Evolutionary conservation across 2,329 filamentous ascomycete genomes (phyloP), one percentile per base, ranked within the genome.

Genomic region (Trichophyton schoenleinii): DNA sequence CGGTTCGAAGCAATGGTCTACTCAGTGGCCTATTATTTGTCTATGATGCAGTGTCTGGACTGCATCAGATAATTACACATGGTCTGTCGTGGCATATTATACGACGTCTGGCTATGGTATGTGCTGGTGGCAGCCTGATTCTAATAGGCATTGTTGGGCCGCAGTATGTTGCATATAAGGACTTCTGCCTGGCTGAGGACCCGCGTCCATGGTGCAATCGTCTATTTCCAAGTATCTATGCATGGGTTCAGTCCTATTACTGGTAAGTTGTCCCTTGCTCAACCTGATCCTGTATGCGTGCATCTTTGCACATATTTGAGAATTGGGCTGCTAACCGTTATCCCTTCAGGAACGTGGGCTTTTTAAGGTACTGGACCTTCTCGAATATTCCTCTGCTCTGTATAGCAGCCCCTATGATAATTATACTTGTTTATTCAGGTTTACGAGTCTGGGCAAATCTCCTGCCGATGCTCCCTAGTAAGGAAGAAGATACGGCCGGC

Each of bases 301-400:
- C n/a, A 2, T n/a, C n/a, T 18, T 18, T 6, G 13, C 18, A 7
- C 49, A 31, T n/a, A 25, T 15, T 20, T 31, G 34, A 22, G 5
- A 25, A 57, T 28, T 55, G 9, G n/a, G 52, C 4, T n/a, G 38
- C 41, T 41, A 36, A 59, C 64, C 62, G 11, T 25, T 63, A 62
- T 64, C 66, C 67, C 70, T 48, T 57, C 22, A 96, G 91, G 94
- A 86, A 92, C 68, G 85, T 88, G 59, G 94, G 94, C 0, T 87
- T 95, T 66, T 81, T 97, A 59, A 82, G 82, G 63, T 99, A 99
- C 77, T 99, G 94, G 94, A 95, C 86, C 0, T 65, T 87, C 0
- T 84, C 87, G 4, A 96, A 99, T 70, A 70, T 94, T 8, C 94
- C 94, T 0, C 80, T 99, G 1, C 99, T 99, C 74, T 68, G 91